phyloP scores from a whole-genome alignment of 2,329 filamentous ascomycete genomes.

The Gremmenia infestans region DNA sequence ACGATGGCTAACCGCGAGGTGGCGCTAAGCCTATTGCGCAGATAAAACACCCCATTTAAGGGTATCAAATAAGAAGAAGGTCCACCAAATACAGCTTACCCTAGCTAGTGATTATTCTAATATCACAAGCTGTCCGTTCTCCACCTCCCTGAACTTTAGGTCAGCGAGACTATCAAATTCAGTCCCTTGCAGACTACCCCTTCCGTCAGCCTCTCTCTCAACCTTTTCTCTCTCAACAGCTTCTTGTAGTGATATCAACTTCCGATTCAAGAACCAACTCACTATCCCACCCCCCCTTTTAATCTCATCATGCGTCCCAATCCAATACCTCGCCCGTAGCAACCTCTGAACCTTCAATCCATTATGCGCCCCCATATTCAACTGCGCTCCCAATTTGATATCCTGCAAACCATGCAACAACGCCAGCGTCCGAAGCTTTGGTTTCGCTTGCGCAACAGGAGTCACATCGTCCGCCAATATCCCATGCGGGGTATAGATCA shows the following conservation, averaged over 20 bases:
- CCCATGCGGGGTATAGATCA: constrained; percentile 62
- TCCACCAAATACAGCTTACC: neutral
- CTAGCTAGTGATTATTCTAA: constrained; percentile 11
- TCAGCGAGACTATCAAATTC: constrained; percentile 10
- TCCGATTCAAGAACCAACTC: constrained; percentile 44
- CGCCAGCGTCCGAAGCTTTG: constrained; percentile 47
- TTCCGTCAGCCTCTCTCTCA: neutral
- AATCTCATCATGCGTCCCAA: constrained; percentile 60
- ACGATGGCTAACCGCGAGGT: too few relatives aligned
- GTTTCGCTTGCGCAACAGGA: constrained; percentile 39
- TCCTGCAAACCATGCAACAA: constrained; percentile 62
- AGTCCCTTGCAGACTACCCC: constrained; percentile 1
- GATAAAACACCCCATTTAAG: too few relatives aligned
- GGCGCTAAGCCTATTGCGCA: too few relatives aligned
- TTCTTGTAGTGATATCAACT: constrained; percentile 40
- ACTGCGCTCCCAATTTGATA: constrained; percentile 49
- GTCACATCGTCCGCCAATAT: constrained; percentile 44
- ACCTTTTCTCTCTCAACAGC: constrained; percentile 30
- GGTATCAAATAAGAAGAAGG: too few relatives aligned
- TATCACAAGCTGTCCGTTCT: constrained; percentile 22
- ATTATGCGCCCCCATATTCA: constrained; percentile 61
- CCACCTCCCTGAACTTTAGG: constrained; percentile 20
- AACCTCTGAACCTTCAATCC: constrained; percentile 51
- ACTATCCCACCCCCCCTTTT: constrained; percentile 56
- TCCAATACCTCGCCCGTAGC: constrained; percentile 55